Percentiles rank a stretch among this genome's conserved stretches.
phyloP scores from a whole-genome alignment of 495 filamentous ascomycete genomes.

The Penicillium silybi region DNA sequence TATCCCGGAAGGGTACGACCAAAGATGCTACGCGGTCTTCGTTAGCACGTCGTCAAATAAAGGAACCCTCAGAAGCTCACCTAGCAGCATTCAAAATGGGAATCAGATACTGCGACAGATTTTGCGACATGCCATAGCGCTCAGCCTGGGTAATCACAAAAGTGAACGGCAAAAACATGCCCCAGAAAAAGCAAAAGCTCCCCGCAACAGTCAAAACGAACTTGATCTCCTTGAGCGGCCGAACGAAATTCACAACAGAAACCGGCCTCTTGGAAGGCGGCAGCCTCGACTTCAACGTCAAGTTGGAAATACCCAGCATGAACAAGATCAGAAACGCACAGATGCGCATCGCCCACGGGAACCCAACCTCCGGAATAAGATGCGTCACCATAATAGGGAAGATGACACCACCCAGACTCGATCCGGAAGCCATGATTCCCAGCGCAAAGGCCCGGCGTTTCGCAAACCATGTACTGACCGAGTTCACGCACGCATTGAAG shows the following conservation, averaged over 20 bases:
- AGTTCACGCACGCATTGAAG: constrained; percentile 58
- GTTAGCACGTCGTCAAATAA: neutral
- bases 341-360: constrained; percentile 69
- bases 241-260: constrained; percentile 50
- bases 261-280: constrained; percentile 54
- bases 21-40: constrained; percentile 47
- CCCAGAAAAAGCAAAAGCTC: constrained; percentile 63
- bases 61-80: constrained; percentile 21
- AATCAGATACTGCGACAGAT: constrained; percentile 61
- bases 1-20: constrained; percentile 74
- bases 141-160: constrained; percentile 61
- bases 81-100: constrained; percentile 70
- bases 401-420: constrained; percentile 51
- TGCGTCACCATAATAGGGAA: constrained; percentile 64
- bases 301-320: constrained; percentile 57
- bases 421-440: constrained; percentile 64
- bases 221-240: constrained; percentile 55
- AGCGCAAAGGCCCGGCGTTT: constrained; percentile 62
- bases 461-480: constrained; percentile 65
- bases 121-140: constrained; percentile 54
- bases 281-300: constrained; percentile 62
- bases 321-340: constrained; percentile 65
- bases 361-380: constrained; percentile 61
- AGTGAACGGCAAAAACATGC: constrained; percentile 71
- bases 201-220: constrained; percentile 49